phyloP scores from a whole-genome alignment of 768 basidiomycete genomes.

The Termitomyces eurrhizus region DNA sequence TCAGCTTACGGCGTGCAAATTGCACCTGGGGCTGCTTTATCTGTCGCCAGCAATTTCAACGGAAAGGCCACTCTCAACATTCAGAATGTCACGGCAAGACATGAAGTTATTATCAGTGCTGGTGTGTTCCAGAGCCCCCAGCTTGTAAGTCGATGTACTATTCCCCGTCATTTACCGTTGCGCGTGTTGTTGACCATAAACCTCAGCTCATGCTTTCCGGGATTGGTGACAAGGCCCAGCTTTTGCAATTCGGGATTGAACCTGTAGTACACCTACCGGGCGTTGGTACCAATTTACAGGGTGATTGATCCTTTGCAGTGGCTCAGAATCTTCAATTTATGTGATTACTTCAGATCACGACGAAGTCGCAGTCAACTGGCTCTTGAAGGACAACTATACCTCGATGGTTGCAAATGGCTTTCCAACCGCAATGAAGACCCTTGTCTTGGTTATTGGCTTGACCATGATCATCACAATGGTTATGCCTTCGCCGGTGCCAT shows the following conservation, averaged over 20 bases:
- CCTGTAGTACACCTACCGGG: conserved; percentile 27
- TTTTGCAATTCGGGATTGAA: conserved; percentile 21
- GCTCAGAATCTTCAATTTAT: neutral
- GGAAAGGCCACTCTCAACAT: conserved; percentile 18
- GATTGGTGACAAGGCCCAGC: conserved; percentile 25
- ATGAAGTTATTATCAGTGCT: conserved; percentile 27
- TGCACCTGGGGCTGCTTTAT: conserved; percentile 20
- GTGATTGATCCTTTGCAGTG: conserved; percentile 7
- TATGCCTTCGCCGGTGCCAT: conserved; percentile 24
- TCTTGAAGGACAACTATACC: conserved; percentile 25
- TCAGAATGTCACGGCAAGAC: conserved; percentile 17
- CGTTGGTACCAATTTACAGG: conserved; percentile 33
- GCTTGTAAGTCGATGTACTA: conserved; percentile 14
- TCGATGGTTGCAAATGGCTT: conserved; percentile 23
- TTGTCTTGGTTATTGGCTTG: conserved; percentile 25
- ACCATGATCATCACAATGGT: conserved; percentile 19
- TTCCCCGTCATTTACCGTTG: neutral
- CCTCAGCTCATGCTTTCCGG: conserved; percentile 25
- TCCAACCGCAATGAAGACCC: conserved; percentile 24
- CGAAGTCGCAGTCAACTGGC: conserved; percentile 26
- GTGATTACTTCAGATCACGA: conserved; percentile 23
- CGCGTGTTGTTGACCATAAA: neutral
- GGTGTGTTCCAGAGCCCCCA: conserved; percentile 25
- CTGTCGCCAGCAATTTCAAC: conserved; percentile 25
- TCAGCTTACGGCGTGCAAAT: conserved; percentile 24